Evolutionary conservation across 805 yeast genomes (phyloP), one percentile per base, ranked within the genome.

Genomic region (Ogataea saltuana): DNA sequence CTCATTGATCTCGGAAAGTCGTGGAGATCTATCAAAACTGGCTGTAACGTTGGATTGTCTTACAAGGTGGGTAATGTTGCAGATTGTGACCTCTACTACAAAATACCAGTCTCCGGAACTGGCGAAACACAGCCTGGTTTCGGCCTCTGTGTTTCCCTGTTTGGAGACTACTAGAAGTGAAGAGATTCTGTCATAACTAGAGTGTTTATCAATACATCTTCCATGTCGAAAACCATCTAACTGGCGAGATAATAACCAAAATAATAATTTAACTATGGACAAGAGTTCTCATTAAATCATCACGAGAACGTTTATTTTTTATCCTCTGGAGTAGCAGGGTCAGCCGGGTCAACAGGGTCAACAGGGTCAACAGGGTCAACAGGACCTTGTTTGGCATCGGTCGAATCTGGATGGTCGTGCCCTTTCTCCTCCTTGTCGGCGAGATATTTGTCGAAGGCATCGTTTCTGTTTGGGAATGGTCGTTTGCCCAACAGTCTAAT

Each of bases 371-470:
- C n/a, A n/a, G n/a, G n/a, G n/a, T n/a, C n/a, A n/a, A n/a, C n/a
- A n/a, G n/a, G n/a, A n/a, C n/a, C n/a, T n/a, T n/a, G n/a, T n/a
- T n/a, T n/a, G n/a, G n/a, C n/a, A n/a, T n/a, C n/a, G n/a, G n/a
- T n/a, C n/a, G n/a, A n/a, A n/a, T n/a, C n/a, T n/a, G n/a, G n/a
- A n/a, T n/a, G n/a, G n/a, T n/a, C n/a, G n/a, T n/a, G n/a, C n/a
- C n/a, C n/a, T n/a, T n/a, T 46, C 26, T 46, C 49, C 22, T 48
- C 49, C 29, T 54, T 57, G 5, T 46, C 49, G n/a, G 55, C 86
- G 48, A 90, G 69, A 58, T 90, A 90, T 62, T 87, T 88, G 64
- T 88, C 96, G 65, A 90, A 89, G 1, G 96, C 96, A 59, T 85
- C 95, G 57, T 85, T 85, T 60, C 80, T 75, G 59, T 85, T 88